These are phyloP conservation scores for Xylaria flabelliformis DNA, from an alignment of 495 filamentous ascomycete genomes.

Conservation along the genomic window DNA sequence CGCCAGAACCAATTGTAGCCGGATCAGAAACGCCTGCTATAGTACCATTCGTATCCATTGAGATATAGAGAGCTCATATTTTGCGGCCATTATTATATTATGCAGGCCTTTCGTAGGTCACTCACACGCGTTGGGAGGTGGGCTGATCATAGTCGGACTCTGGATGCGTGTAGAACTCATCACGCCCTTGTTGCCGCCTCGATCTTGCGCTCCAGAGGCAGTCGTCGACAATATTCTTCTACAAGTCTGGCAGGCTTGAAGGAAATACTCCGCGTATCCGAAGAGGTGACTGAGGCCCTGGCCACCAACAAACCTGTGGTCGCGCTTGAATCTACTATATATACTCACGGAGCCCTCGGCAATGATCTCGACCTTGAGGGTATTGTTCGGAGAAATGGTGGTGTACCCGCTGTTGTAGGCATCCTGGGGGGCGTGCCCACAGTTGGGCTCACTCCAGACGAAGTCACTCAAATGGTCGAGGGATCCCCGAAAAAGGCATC, in stretches of 20 bases:
- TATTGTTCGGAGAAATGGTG: slow-evolving; percentile 79
- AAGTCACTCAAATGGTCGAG: slow-evolving; percentile 74
- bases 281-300: slow-evolving; percentile 81
- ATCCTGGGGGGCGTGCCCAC: slow-evolving; percentile 80
- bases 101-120: slow-evolving; percentile 21
- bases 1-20: background rate
- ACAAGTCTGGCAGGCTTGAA: slow-evolving; percentile 44
- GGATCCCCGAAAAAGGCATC: slow-evolving; percentile 79
- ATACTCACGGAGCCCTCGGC: slow-evolving; percentile 77
- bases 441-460: slow-evolving; percentile 73
- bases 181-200: background rate
- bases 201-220: slow-evolving; percentile 29
- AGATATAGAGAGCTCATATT: background rate
- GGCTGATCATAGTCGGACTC: slow-evolving; percentile 9
- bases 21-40: background rate
- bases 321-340: slow-evolving; percentile 89
- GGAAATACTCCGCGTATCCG: slow-evolving; percentile 74
- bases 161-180: background rate
- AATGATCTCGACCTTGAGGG: slow-evolving; percentile 82
- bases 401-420: slow-evolving; percentile 90
- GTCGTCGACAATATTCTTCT: slow-evolving; percentile 24
- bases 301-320: slow-evolving; percentile 78
- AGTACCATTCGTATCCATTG: background rate
- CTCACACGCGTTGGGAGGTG: slow-evolving; percentile 7
- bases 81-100: background rate